Evolutionary conservation across 2,329 filamentous ascomycete species (phyloP), one percentile per base, ranked within the genome.

Genomic region (Coniochaeta sp.): DNA sequence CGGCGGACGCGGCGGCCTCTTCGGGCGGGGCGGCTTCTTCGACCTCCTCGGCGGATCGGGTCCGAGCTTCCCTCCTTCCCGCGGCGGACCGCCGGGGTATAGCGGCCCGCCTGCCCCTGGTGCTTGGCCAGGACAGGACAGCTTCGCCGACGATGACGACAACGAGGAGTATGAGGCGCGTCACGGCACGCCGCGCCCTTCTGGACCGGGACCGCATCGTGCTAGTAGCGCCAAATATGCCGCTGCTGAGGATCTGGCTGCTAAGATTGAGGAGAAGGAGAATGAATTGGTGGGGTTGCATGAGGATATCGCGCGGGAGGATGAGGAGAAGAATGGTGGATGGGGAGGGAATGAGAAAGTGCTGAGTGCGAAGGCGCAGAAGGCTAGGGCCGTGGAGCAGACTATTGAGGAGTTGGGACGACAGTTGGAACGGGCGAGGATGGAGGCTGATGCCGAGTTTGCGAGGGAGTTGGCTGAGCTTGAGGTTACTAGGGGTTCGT

Each of bases 381-480:
- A 58, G 30, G 61, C 60, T 24, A 48, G 52, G 31, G 54, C 48
- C 54, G 54, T 71, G 46, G 67, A 68, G 50, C 63, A 57, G 53
- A 68, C 71, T 56, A 61, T 76, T 35, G 66, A 71, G 52, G 63
- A 60, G 28, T 57, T 79, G 51, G 67, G 67, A 38, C 55, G 57
- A 10, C 64, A 65, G 46, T 57, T 77, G 24, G 67, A 72, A 49
- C 51, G 56, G 51, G 52, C 77, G 51, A 62, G 67, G 54, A 54
- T 75, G 6, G 69, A 75, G 60, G 74, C 71, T 2, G 75, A 79
- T 50, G 75, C 71, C 58, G 68, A 72, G 54, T 73, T 73, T 54
- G 76, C 73, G 27, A 65, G 67, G 54, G 70, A 73, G 55, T 50
- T 78, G 55, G 71, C 59, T 12, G 60, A 61, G 46, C 60, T 65